Conservation (phyloP, 2,329 filamentous ascomycete genomes). For the Tolypocladium tundrense region DNA sequence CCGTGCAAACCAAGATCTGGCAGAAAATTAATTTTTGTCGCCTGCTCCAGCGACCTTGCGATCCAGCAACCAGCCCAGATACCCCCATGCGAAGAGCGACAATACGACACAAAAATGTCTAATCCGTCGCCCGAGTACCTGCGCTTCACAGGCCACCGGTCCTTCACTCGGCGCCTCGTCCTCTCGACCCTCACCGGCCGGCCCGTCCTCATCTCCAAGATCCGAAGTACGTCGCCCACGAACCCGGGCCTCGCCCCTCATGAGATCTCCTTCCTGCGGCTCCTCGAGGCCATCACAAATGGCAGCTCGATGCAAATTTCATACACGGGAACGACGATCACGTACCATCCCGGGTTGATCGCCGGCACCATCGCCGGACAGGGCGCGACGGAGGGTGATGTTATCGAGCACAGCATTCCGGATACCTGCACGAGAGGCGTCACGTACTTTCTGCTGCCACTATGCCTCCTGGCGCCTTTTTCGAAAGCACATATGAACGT, state of each 20-base stretch:
- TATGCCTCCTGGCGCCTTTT: constrained; percentile 87
- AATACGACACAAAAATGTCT: constrained; percentile 19
- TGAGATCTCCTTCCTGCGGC: constrained; percentile 90
- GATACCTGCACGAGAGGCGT: constrained; percentile 69
- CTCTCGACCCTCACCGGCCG: constrained; percentile 86
- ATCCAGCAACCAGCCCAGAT: not conserved
- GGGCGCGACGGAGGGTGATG: constrained; percentile 59
- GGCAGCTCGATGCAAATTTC: constrained; percentile 92
- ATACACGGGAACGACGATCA: constrained; percentile 86
- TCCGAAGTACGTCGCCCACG: constrained; percentile 76
- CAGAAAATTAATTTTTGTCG: constrained; percentile 28
- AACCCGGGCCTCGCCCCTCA: constrained; percentile 82
- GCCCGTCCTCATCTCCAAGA: constrained; percentile 85
- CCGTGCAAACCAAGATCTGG: constrained; percentile 6
- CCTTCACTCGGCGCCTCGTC: constrained; percentile 74
- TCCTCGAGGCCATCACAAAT: constrained; percentile 91
- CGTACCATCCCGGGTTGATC: constrained; percentile 87
- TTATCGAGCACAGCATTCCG: constrained; percentile 73
- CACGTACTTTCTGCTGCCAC: constrained; percentile 82
- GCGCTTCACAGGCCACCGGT: constrained; percentile 74
- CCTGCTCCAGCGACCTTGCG: not conserved
- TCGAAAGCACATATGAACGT: constrained; percentile 87
- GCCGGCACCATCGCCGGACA: constrained; percentile 71
- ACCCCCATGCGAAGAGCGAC: not conserved
- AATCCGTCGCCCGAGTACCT: constrained; percentile 44